Evolutionary conservation across 768 basidiomycete species (phyloP).

Genomic region (Lyophyllum decastes): DNA sequence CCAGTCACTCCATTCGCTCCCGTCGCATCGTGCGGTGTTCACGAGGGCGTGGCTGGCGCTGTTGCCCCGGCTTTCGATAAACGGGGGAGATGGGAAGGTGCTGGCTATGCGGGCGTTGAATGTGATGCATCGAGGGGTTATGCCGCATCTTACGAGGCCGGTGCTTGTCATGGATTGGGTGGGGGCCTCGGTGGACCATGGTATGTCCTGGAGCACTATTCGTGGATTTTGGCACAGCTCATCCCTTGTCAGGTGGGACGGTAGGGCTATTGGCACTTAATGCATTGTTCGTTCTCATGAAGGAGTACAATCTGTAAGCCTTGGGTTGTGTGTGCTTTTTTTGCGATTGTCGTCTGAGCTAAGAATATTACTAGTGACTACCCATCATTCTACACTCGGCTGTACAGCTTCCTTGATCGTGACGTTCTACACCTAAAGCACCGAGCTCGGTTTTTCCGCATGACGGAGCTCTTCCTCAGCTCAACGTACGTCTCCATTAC

Average conservation of each 20-base stretch:
- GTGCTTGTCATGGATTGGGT: conserved; percentile 93
- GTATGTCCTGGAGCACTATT: conserved; percentile 36
- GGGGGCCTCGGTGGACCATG: conserved; percentile 78
- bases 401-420: conserved; percentile 88
- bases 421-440: conserved; percentile 91
- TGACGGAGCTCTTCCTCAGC: conserved; percentile 87
- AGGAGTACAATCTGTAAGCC: conserved; percentile 90
- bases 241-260: conserved; percentile 59
- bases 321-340: neutral
- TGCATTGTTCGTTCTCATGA: conserved; percentile 87
- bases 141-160: conserved; percentile 81
- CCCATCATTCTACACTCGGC: conserved; percentile 89
- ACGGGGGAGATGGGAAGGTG: conserved; percentile 37
- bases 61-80: conserved; percentile 55
- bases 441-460: conserved; percentile 91
- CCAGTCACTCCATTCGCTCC: conserved; percentile 73
- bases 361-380: conserved; percentile 68
- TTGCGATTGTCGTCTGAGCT: neutral
- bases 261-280: conserved; percentile 90
- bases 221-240: neutral
- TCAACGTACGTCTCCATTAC: conserved; percentile 68
- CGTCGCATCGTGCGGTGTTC: conserved; percentile 80
- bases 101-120: conserved; percentile 63
- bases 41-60: conserved; percentile 79
- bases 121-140: conserved; percentile 79